Evolutionary conservation across 257 asterid species (phyloP).

Genomic region (Lycium barbarum): DNA sequence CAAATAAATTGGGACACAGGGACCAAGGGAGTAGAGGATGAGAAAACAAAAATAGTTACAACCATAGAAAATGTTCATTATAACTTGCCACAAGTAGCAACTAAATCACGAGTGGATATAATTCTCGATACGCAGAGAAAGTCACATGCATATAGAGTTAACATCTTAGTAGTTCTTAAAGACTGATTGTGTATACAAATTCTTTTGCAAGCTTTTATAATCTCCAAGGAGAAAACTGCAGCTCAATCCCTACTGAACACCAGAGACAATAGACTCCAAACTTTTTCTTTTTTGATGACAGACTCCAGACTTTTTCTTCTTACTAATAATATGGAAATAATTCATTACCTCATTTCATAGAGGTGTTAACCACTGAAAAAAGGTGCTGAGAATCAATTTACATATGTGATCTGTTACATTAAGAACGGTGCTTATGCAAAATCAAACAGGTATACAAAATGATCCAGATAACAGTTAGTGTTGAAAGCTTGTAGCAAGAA

Average conservation of each 20-base stretch:
- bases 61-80: not conserved
- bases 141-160: not conserved
- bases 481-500: not conserved
- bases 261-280: not conserved
- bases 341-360: not conserved
- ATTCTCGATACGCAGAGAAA: not conserved
- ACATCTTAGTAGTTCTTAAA: not conserved
- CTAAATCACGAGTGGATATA: not conserved
- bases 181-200: not conserved
- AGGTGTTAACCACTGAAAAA: not conserved
- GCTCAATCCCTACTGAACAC: not conserved
- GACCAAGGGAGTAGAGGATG: not conserved
- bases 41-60: not conserved
- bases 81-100: not conserved
- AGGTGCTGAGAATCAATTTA: not conserved
- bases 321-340: not conserved
- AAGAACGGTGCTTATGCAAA: not conserved
- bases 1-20: not conserved
- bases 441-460: constrained; percentile 6
- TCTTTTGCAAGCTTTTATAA: not conserved
- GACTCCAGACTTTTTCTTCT: not conserved
- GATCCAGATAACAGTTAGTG: constrained; percentile 12
- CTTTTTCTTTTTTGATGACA: not conserved
- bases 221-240: not conserved
- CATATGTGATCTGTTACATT: not conserved